Evolutionary conservation across 306 rosid species (phyloP).

Genomic region (Spatholobus suberectus): DNA sequence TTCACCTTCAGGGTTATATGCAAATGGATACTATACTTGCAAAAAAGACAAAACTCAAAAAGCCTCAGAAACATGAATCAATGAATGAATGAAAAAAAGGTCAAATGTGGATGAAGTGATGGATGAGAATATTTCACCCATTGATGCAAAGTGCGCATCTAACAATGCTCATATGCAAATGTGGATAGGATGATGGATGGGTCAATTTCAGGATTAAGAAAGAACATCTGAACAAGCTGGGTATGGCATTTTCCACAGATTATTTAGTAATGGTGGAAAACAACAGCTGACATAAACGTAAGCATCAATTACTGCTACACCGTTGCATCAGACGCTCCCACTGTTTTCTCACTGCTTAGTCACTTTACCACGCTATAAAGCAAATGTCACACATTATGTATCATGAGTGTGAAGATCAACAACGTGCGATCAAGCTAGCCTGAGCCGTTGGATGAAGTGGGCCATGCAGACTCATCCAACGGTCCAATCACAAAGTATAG

Average conservation of each 20-base stretch:
- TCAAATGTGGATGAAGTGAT: neutral
- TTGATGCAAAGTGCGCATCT: neutral
- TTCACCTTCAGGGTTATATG: neutral
- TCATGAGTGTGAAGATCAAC: neutral
- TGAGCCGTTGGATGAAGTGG: constrained; percentile 39
- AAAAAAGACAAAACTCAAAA: neutral
- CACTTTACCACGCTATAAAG: constrained; percentile 39
- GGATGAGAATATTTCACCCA: neutral
- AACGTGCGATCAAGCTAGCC: neutral
- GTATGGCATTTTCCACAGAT: neutral
- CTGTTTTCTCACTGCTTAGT: too few species aligned
- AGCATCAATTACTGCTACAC: constrained; percentile 9
- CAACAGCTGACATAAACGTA: constrained; percentile 4
- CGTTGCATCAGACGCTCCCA: constrained; percentile 13
- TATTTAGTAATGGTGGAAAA: neutral
- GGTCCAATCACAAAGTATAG: constrained; percentile 9
- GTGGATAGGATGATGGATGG: neutral
- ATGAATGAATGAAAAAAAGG: neutral
- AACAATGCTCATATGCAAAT: neutral
- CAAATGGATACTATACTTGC: neutral
- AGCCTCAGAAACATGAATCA: neutral
- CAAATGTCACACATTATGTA: neutral
- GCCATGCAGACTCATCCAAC: constrained; percentile 40
- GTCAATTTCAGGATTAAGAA: constrained; percentile 26
- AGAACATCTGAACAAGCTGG: constrained; percentile 12